These are phyloP conservation scores for Aspergillus ruber DNA, from an alignment of 2,329 filamentous ascomycete genomes.

Conservation along the genomic window DNA sequence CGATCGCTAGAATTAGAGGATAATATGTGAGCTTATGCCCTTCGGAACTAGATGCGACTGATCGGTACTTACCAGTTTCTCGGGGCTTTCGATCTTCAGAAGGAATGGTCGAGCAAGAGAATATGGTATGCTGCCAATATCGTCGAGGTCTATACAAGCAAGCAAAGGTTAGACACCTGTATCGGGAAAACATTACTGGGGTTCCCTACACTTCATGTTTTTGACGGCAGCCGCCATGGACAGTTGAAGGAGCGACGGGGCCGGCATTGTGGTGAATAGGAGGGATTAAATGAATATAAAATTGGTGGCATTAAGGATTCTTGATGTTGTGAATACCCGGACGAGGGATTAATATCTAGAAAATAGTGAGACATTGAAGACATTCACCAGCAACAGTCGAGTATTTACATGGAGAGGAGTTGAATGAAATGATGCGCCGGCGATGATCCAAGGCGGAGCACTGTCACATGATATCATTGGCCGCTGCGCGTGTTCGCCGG, in stretches of 20 bases:
- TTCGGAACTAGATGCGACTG: background rate
- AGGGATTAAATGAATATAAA: constrained; percentile 13
- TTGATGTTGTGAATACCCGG: constrained; percentile 1
- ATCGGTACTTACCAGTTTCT: constrained; percentile 56
- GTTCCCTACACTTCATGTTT: constrained; percentile 29
- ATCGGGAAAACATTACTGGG: background rate
- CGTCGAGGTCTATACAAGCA: constrained; percentile 47
- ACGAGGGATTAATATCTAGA: background rate
- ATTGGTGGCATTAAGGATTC: constrained; percentile 7
- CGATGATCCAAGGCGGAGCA: constrained; percentile 4
- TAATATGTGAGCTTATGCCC: constrained; percentile 4
- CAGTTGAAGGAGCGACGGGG: constrained; percentile 30
- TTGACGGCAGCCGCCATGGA: constrained; percentile 30
- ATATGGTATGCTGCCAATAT: constrained; percentile 67
- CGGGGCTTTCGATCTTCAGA: constrained; percentile 61
- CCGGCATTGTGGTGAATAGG: constrained; percentile 22
- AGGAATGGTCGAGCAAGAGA: constrained; percentile 62
- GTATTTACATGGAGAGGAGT: background rate
- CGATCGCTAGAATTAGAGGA: constrained; percentile 31
- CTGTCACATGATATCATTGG: constrained; percentile 16
- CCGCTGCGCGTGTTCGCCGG: constrained; percentile 8
- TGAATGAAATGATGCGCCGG: constrained; percentile 4
- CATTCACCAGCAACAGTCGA: background rate
- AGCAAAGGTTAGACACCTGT: constrained; percentile 1
- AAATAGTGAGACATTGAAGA: background rate